Conservation (phyloP, 805 yeast genomes). For the Torulaspora maleeae region DNA sequence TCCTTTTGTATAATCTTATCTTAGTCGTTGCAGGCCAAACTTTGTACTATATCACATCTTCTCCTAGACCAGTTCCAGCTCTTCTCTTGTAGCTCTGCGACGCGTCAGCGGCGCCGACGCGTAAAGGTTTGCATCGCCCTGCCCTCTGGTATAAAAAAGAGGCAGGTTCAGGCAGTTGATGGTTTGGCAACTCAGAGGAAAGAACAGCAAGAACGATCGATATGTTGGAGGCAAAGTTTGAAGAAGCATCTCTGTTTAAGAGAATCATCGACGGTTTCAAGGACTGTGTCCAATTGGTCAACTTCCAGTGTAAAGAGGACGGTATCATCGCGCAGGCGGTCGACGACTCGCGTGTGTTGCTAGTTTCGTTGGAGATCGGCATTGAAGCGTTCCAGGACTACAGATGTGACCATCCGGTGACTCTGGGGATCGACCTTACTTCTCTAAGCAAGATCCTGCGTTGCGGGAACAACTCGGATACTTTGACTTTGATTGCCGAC, state of each 20-base stretch:
- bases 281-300: slow-evolving; percentile 91
- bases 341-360: slow-evolving; percentile 91
- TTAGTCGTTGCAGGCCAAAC: slow-evolving; percentile 8
- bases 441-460: slow-evolving; percentile 84
- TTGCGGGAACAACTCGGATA: slow-evolving; percentile 87
- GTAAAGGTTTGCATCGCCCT: slow-evolving; percentile 1
- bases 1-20: slow-evolving; percentile 1
- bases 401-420: slow-evolving; percentile 91
- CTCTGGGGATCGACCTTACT: slow-evolving; percentile 85
- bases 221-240: slow-evolving; percentile 97
- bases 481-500: slow-evolving; percentile 83
- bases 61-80: background rate
- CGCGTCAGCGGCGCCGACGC: slow-evolving; percentile 12
- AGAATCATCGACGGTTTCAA: slow-evolving; percentile 90
- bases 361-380: slow-evolving; percentile 84
- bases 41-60: slow-evolving; percentile 8
- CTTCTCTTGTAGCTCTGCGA: slow-evolving; percentile 3
- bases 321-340: slow-evolving; percentile 97
- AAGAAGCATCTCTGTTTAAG: slow-evolving; percentile 86
- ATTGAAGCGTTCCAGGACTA: slow-evolving; percentile 83
- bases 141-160: slow-evolving; percentile 1
- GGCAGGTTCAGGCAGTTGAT: background rate
- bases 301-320: slow-evolving; percentile 91
- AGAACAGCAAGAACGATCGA: background rate
- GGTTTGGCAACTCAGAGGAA: background rate